Evolutionary conservation across 305 asterid species (phyloP).

Genomic region (Rubia peregrina): DNA sequence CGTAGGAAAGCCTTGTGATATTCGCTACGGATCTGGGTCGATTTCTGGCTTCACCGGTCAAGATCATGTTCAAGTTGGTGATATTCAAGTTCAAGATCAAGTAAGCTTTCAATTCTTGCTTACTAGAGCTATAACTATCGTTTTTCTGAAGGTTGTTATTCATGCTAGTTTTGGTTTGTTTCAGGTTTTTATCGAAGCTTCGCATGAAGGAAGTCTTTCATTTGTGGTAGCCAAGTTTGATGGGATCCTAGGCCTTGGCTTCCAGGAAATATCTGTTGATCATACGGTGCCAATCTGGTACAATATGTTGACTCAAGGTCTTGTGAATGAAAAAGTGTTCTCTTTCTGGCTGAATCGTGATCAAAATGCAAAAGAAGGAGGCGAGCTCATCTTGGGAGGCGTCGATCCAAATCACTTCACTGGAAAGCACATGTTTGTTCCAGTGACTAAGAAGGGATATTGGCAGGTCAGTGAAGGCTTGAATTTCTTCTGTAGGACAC

Average conservation of each 20-base stretch:
- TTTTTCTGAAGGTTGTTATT: not conserved
- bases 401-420: constrained; percentile 67
- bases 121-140: not conserved
- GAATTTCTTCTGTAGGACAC: not conserved
- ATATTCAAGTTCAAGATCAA: constrained; percentile 71
- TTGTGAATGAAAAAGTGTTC: constrained; percentile 68
- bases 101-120: constrained; percentile 26
- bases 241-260: constrained; percentile 90
- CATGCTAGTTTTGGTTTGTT: not conserved
- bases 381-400: constrained; percentile 86
- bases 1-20: constrained; percentile 61
- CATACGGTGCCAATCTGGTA: constrained; percentile 82
- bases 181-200: constrained; percentile 76
- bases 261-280: constrained; percentile 78
- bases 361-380: constrained; percentile 61
- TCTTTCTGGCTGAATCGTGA: constrained; percentile 92
- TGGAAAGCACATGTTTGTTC: constrained; percentile 69
- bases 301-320: constrained; percentile 74
- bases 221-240: constrained; percentile 71
- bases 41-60: constrained; percentile 80
- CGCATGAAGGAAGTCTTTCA: constrained; percentile 64
- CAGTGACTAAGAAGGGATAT: constrained; percentile 69
- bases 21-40: constrained; percentile 77
- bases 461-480: constrained; percentile 60
- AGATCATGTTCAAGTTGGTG: constrained; percentile 81